Conservation (phyloP, 202 grass and related monocot genomes). For the Panicum virgatum region DNA sequence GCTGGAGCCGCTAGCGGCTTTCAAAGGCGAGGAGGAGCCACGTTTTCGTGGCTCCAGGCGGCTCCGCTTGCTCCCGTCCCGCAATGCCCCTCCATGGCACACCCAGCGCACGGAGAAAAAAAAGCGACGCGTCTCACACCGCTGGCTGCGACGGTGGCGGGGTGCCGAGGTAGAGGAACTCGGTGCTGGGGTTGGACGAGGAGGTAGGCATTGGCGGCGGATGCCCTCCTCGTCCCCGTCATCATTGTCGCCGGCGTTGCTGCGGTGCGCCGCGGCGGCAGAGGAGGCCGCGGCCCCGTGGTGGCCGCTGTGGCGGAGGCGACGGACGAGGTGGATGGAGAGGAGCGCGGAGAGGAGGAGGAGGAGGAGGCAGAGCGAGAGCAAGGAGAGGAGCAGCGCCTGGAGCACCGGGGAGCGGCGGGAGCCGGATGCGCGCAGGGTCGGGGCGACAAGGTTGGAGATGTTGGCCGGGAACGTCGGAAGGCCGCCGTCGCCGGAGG, state of each 20-base stretch:
- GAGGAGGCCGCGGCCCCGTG: neutral
- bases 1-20: too few relatives aligned
- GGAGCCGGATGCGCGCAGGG: neutral
- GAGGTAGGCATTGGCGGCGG: slow-evolving; percentile 72
- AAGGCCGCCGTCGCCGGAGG: slow-evolving; percentile 18
- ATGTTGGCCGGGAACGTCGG: slow-evolving; percentile 67
- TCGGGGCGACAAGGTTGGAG: slow-evolving; percentile 54
- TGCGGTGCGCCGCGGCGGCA: neutral
- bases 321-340: slow-evolving; percentile 56
- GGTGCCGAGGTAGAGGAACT: slow-evolving; percentile 94
- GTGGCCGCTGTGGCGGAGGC: slow-evolving; percentile 28
- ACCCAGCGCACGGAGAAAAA: too few relatives aligned
- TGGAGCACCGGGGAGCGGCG: slow-evolving; percentile 48
- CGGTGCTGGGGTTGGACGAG: slow-evolving; percentile 67
- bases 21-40: too few relatives aligned
- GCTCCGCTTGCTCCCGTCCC: too few relatives aligned
- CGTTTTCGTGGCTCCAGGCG: too few relatives aligned
- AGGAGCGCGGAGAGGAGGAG: slow-evolving; percentile 59
- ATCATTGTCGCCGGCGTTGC: neutral
- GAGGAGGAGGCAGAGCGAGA: slow-evolving; percentile 69
- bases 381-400: slow-evolving; percentile 58
- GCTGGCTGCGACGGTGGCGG: slow-evolving; percentile 20
- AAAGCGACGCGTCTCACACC: too few relatives aligned
- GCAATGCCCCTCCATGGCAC: too few relatives aligned
- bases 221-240: slow-evolving; percentile 40